Evolutionary conservation across 1,284 basidiomycete genomes (phyloP).

Genomic region (Apiotrichum mycotoxinovorans): DNA sequence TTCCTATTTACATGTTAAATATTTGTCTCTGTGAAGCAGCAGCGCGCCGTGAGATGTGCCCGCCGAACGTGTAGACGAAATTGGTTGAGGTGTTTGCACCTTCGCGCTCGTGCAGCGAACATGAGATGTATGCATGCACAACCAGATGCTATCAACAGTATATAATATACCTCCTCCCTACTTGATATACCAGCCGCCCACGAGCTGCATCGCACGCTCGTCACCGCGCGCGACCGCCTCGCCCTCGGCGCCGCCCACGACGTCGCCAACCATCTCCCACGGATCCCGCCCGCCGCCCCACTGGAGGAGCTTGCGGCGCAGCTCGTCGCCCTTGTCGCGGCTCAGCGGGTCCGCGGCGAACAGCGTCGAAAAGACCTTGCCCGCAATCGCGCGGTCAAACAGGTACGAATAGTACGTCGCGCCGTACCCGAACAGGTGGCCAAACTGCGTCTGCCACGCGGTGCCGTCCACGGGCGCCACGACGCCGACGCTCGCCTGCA

Average conservation of each 20-base stretch:
- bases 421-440: constrained; percentile 92
- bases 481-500: constrained; percentile 68
- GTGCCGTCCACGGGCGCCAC: constrained; percentile 77
- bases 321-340: constrained; percentile 68
- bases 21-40: too few relatives aligned
- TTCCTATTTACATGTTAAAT: too few relatives aligned
- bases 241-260: constrained; percentile 56
- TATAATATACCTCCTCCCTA: constrained; percentile 4
- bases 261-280: constrained; percentile 82
- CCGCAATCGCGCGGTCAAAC: constrained; percentile 92
- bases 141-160: too few relatives aligned
- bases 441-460: constrained; percentile 91
- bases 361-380: constrained; percentile 75
- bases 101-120: too few relatives aligned
- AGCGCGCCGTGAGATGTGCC: too few relatives aligned
- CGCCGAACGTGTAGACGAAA: too few relatives aligned
- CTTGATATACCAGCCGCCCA: constrained; percentile 68
- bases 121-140: too few relatives aligned
- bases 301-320: constrained; percentile 69
- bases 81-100: too few relatives aligned
- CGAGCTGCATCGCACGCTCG: constrained; percentile 75
- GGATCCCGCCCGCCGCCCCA: constrained; percentile 89
- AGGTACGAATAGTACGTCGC: constrained; percentile 97
- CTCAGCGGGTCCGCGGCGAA: constrained; percentile 65
- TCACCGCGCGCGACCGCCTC: constrained; percentile 58